Percentiles rank a stretch among this genome's conserved stretches.
Conservation (phyloP, 2,329 filamentous ascomycete genomes). For the Madurella mycetomatis region DNA sequence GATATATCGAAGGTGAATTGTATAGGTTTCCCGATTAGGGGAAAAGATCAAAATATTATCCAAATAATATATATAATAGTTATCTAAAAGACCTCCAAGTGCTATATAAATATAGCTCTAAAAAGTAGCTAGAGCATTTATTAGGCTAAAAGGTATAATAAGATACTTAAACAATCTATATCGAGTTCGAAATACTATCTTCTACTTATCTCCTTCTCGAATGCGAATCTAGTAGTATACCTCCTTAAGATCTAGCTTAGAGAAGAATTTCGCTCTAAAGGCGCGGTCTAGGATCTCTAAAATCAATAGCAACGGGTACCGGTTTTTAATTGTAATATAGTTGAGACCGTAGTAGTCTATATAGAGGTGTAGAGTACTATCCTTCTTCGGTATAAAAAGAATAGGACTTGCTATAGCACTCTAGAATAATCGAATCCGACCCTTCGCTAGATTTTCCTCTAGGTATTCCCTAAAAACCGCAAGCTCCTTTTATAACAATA, state of each 20-base stretch:
- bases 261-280: not conserved
- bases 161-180: not conserved
- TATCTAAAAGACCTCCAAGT: not conserved
- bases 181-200: not conserved
- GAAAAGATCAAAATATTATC: slow-evolving; percentile 1
- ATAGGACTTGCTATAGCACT: too few relatives aligned
- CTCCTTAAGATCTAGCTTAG: not conserved
- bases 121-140: not conserved
- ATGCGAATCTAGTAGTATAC: not conserved
- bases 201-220: not conserved
- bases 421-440: too few relatives aligned
- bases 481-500: too few relatives aligned
- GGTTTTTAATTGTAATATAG: not conserved
- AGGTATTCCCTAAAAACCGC: too few relatives aligned
- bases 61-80: not conserved
- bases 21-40: not conserved
- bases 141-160: too few relatives aligned
- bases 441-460: too few relatives aligned
- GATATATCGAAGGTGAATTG: not conserved
- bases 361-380: too few relatives aligned
- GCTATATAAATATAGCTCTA: not conserved
- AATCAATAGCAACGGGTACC: not conserved
- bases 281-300: not conserved
- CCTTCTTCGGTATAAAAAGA: too few relatives aligned
- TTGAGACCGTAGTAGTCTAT: too few relatives aligned